Evolutionary conservation across 768 basidiomycete genomes (phyloP).

Genomic region (Trametes cinnabarina): DNA sequence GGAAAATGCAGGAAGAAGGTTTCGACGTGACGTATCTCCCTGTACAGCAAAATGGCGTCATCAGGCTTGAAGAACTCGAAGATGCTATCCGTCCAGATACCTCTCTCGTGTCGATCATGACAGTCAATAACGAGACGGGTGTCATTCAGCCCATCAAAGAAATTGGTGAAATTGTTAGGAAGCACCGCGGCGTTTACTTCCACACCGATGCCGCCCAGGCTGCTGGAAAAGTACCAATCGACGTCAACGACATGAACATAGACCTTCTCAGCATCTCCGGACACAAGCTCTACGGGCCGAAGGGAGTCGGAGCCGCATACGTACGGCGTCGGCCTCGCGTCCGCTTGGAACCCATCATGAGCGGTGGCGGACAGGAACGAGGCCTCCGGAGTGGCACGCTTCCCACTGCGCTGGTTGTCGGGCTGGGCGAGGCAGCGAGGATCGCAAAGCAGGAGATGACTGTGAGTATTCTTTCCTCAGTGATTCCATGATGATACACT

Average conservation of each 20-base stretch:
- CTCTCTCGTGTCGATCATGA: constrained; percentile 95
- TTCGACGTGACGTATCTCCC: constrained; percentile 99
- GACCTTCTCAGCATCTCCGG: constrained; percentile 96
- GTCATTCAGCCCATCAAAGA: constrained; percentile 97
- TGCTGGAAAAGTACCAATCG: constrained; percentile 83
- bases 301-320: constrained; percentile 93
- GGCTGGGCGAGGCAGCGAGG: constrained; percentile 91
- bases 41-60: constrained; percentile 80
- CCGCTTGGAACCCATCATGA: constrained; percentile 89
- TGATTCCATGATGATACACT: constrained; percentile 32
- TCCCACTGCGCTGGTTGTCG: constrained; percentile 83
- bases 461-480: constrained; percentile 52
- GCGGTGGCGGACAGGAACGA: constrained; percentile 96
- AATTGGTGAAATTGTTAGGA: constrained; percentile 82
- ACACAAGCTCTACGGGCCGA: constrained; percentile 98
- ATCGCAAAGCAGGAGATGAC: constrained; percentile 91
- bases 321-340: constrained; percentile 91
- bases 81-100: constrained; percentile 90
- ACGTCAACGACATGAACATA: constrained; percentile 94
- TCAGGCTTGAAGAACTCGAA: constrained; percentile 77
- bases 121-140: constrained; percentile 98
- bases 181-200: constrained; percentile 88
- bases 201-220: constrained; percentile 99
- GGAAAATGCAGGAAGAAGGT: constrained; percentile 92
- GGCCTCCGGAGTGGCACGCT: constrained; percentile 95